Evolutionary conservation across 768 basidiomycete genomes (phyloP).

Genomic region (Xerocomellus chrysenteron): DNA sequence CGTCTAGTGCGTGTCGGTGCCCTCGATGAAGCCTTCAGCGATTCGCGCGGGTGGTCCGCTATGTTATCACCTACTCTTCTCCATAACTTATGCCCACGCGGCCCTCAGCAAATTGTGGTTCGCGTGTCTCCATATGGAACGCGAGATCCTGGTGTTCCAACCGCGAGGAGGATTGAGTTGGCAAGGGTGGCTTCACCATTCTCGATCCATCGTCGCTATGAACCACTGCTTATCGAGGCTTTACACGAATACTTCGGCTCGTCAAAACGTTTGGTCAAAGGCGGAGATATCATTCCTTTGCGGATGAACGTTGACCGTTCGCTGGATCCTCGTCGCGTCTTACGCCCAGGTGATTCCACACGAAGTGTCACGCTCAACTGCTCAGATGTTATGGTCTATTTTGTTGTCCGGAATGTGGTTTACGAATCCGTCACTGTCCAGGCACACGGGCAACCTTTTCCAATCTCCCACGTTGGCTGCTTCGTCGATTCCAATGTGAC

Average conservation of each 20-base stretch:
- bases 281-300: constrained; percentile 72
- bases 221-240: constrained; percentile 56
- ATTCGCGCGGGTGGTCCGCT: constrained; percentile 37
- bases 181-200: constrained; percentile 79
- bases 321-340: constrained; percentile 15
- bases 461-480: constrained; percentile 75
- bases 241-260: constrained; percentile 63
- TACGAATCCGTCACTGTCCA: constrained; percentile 50
- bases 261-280: constrained; percentile 57
- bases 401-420: constrained; percentile 76
- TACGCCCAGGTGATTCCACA: constrained; percentile 7
- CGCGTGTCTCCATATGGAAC: constrained; percentile 62
- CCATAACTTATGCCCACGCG: constrained; percentile 46
- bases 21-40: constrained; percentile 42
- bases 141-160: constrained; percentile 59
- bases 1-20: constrained; percentile 61
- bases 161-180: constrained; percentile 66
- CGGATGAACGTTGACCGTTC: constrained; percentile 54
- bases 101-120: constrained; percentile 35
- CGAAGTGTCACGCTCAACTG: background rate
- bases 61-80: constrained; percentile 48
- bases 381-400: constrained; percentile 60
- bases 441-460: constrained; percentile 47
- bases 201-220: constrained; percentile 63
- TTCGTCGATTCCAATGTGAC: constrained; percentile 77